Evolutionary conservation across 345 rosid species (phyloP).

Genomic region (Ricinus communis): DNA sequence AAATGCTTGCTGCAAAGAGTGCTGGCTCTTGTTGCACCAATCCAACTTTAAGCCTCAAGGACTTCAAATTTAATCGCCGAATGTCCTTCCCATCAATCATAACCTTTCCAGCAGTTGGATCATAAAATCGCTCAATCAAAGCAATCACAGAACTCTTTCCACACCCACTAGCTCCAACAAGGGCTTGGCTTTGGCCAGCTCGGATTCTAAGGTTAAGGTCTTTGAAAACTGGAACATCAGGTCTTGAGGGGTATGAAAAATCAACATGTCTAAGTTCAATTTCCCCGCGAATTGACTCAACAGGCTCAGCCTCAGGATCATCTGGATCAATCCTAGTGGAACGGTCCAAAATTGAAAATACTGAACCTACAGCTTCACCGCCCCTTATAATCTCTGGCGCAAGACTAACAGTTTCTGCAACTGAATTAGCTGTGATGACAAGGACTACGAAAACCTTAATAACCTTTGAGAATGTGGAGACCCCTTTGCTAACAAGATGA

Average conservation of each 20-base stretch:
- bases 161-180: constrained; percentile 97
- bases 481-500: constrained; percentile 82
- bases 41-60: constrained; percentile 85
- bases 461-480: constrained; percentile 93
- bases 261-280: constrained; percentile 95
- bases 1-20: constrained; percentile 85
- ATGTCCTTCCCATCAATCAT: constrained; percentile 97
- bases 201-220: constrained; percentile 86
- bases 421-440: constrained; percentile 95
- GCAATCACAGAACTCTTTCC: constrained; percentile 97
- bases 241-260: constrained; percentile 90
- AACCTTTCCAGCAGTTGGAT: constrained; percentile 79
- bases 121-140: constrained; percentile 89
- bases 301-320: constrained; percentile 85
- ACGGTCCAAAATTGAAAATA: constrained; percentile 80
- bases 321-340: constrained; percentile 85
- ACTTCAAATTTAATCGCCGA: constrained; percentile 76
- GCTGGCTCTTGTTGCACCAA: constrained; percentile 98
- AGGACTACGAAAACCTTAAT: constrained; percentile 95
- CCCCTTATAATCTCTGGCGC: constrained; percentile 99
- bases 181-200: constrained; percentile 97
- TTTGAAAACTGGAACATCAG: constrained; percentile 74
- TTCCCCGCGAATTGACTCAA: constrained; percentile 84
- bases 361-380: constrained; percentile 96
- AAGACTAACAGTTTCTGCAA: constrained; percentile 97